A percentile compares a stretch with the other conserved stretches of the same genome.
These are phyloP conservation scores for Plasmodium falciparum DNA, from an alignment of 169 alveolate species.

Conservation along the genomic window DNA sequence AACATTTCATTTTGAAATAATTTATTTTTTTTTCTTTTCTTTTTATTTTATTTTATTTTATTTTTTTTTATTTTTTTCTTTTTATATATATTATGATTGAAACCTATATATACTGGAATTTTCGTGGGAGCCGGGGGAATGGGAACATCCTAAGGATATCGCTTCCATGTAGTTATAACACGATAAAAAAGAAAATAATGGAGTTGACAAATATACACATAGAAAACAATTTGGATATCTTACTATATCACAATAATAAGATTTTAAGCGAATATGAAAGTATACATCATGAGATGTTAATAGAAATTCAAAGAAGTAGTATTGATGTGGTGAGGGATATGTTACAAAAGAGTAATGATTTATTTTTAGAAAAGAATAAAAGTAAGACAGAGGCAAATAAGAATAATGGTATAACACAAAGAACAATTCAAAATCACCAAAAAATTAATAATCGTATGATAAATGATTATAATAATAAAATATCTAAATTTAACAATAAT, in stretches of 20 bases:
- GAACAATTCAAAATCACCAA: background rate
- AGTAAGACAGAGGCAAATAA: constrained; percentile 8
- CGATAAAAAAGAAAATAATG: constrained; percentile 57
- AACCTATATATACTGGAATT: constrained; percentile 68
- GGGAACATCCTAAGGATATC: constrained; percentile 62
- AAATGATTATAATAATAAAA: background rate
- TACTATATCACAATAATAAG: constrained; percentile 60
- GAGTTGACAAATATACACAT: constrained; percentile 40
- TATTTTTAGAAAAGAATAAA: constrained; percentile 52
- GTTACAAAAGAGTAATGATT: constrained; percentile 37
- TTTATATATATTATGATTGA: constrained; percentile 11
- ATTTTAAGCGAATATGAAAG: constrained; percentile 72
- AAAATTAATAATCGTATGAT: constrained; percentile 2
- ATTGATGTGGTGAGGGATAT: constrained; percentile 24
- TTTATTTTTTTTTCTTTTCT: too few relatives aligned
- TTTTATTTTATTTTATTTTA: too few relatives aligned
- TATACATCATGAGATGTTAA: constrained; percentile 50
- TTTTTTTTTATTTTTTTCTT: too few relatives aligned
- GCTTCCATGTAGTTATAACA: constrained; percentile 61
- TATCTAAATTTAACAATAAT: background rate
- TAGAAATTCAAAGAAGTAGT: constrained; percentile 63
- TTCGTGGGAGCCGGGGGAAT: constrained; percentile 53
- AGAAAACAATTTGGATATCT: constrained; percentile 46
- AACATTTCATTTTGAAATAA: too few relatives aligned
- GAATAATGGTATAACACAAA: background rate